Conservation (phyloP, 192 early-diverging fungal species). For the Coemansia sp. region DNA sequence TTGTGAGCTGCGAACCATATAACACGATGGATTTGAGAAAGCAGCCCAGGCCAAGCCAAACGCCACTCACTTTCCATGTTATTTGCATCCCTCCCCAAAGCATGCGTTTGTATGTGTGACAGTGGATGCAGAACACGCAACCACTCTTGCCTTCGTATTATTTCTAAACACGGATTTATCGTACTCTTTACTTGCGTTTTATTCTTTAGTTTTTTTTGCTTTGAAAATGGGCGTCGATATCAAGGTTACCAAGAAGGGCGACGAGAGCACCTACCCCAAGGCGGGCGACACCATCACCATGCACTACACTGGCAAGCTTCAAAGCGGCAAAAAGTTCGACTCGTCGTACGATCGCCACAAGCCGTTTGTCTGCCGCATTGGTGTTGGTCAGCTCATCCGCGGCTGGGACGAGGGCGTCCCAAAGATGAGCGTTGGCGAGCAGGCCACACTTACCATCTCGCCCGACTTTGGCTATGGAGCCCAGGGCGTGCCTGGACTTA, state of each 20-base stretch:
- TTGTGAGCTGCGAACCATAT: no score
- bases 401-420: conserved; percentile 91
- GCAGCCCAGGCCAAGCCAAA: no score
- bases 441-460: conserved; percentile 79
- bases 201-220: background rate
- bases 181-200: background rate
- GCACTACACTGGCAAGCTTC: conserved; percentile 64
- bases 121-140: no score
- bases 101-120: no score
- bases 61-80: no score
- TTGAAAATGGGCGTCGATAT: conserved; percentile 39
- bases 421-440: conserved; percentile 89
- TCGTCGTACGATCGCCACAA: conserved; percentile 78
- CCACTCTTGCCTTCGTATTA: no score
- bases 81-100: no score
- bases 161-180: no score
- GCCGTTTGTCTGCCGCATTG: conserved; percentile 87
- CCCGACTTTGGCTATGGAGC: conserved; percentile 84
- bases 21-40: no score
- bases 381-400: conserved; percentile 90
- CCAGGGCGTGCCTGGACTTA: conserved; percentile 70
- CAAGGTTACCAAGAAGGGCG: conserved; percentile 23
- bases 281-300: conserved; percentile 68
- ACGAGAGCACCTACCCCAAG: conserved; percentile 54
- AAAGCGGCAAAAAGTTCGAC: conserved; percentile 82